phyloP scores from a whole-genome alignment of 2,329 filamentous ascomycete genomes.

The Epichloe festucae region DNA sequence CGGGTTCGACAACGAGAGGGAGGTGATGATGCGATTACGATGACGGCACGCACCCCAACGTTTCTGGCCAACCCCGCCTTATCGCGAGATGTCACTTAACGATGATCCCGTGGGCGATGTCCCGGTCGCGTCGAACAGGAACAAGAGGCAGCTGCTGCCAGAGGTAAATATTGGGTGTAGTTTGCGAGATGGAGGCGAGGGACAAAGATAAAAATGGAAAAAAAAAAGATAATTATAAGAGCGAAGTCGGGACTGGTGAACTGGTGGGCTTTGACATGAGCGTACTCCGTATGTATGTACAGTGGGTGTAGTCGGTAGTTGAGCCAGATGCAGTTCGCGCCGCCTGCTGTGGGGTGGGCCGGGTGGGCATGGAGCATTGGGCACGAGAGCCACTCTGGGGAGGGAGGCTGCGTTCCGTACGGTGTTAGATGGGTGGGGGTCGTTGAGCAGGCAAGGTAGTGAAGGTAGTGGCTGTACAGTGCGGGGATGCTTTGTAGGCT shows the following conservation, averaged over 20 bases:
- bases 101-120: not conserved
- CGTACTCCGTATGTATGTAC: no score
- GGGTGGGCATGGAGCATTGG: not conserved
- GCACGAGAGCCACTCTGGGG: not conserved
- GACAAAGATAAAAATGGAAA: not conserved
- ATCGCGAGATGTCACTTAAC: slow-evolving; percentile 1
- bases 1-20: not conserved
- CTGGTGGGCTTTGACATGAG: no score
- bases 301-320: no score
- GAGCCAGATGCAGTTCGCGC: not conserved
- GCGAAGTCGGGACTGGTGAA: not conserved
- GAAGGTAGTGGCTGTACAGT: not conserved
- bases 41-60: not conserved
- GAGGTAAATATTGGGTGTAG: no score
- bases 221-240: not conserved
- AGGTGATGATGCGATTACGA: slow-evolving; percentile 1
- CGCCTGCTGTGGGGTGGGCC: not conserved
- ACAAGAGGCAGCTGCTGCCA: no score
- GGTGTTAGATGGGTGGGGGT: not conserved
- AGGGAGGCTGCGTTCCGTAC: no score
- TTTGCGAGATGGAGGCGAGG: not conserved
- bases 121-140: not conserved
- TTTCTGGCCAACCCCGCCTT: slow-evolving; percentile 4
- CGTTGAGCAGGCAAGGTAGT: not conserved
- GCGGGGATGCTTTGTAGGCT: not conserved